Base-by-base conservation (phyloP, 139 green algal species). In the Edaphochlamys debaryana region DNA sequence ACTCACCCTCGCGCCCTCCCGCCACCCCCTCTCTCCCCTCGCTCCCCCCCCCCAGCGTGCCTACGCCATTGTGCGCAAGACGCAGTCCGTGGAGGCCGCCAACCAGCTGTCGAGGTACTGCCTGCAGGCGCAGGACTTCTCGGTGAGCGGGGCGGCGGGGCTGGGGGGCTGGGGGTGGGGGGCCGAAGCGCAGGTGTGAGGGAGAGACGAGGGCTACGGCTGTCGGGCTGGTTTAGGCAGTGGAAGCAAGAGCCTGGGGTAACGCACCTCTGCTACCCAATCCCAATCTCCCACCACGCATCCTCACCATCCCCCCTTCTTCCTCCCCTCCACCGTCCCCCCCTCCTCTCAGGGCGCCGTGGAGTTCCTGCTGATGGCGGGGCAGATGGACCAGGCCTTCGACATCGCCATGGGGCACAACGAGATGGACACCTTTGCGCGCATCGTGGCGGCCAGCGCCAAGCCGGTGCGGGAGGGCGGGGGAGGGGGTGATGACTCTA, bases 301-400 rank as follows among this genome's bases (percentile, higher is more conserved):
- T n/a, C n/a, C n/a, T n/a, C n/a, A n/a, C n/a, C n/a, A n/a, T n/a
- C n/a, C n/a, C n/a, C n/a, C n/a, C n/a, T n/a, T n/a, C n/a, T n/a
- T n/a, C n/a, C n/a, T n/a, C n/a, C n/a, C n/a, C n/a, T n/a, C n/a
- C n/a, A n/a, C n/a, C n/a, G n/a, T n/a, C n/a, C n/a, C n/a, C n/a
- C n/a, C n/a, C n/a, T n/a, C n/a, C n/a, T n/a, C n/a, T n/a, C 68
- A 87, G 76, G 85, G 85, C 5, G 89, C 89, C 1, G 88, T 95
- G 40, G 92, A 95, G 85, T 95, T 95, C 86, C 87, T 96, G 67
- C 83, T 95, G 34, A 58, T 95, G 54, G 88, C 92, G 34, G 77
- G 83, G 25, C 84, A 93, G 76, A 83, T 90, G 67, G 91, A 95
- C 76, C 92, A 95, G 80, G 94, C 94, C 7, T 94, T 95, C 85